Conservation (phyloP, 1,284 basidiomycete species). For the Pseudozyma sp. region DNA sequence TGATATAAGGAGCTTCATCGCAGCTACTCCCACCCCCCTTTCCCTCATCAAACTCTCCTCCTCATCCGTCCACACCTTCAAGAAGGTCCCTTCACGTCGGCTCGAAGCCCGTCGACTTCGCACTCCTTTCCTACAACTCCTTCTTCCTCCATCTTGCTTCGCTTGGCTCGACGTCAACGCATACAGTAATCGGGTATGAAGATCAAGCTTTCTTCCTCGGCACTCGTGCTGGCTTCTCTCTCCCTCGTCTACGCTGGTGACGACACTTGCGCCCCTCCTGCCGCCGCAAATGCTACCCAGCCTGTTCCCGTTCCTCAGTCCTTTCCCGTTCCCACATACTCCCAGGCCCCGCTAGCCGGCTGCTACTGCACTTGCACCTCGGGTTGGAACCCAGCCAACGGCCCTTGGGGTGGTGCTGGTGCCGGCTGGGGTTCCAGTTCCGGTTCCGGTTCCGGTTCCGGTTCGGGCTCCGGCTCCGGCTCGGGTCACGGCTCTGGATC, state of each 20-base stretch:
- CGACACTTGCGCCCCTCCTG: slow-evolving; percentile 25
- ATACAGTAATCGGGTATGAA: slow-evolving; percentile 18
- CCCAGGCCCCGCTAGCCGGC: slow-evolving; percentile 31
- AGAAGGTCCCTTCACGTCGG: background rate
- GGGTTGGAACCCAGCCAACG: slow-evolving; percentile 15
- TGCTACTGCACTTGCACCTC: slow-evolving; percentile 42
- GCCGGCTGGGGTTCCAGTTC: slow-evolving; percentile 10
- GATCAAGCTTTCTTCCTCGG: slow-evolving; percentile 38
- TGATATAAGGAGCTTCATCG: background rate
- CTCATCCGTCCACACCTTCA: background rate
- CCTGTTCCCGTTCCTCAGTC: slow-evolving; percentile 27
- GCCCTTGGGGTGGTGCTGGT: slow-evolving; percentile 15
- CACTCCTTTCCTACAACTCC: slow-evolving; percentile 2
- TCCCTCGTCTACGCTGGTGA: slow-evolving; percentile 21
- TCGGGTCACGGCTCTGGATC: slow-evolving; percentile 14
- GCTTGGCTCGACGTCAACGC: slow-evolving; percentile 1
- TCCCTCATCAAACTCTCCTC: background rate
- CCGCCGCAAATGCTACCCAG: slow-evolving; percentile 22
- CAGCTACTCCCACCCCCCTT: background rate
- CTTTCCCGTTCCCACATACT: slow-evolving; percentile 39
- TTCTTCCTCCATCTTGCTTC: background rate
- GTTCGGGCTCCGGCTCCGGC: slow-evolving; percentile 17
- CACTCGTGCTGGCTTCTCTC: slow-evolving; percentile 29
- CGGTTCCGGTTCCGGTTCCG: slow-evolving; percentile 11
- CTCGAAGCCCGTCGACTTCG: background rate